Percentiles rank a stretch among this genome's conserved stretches.
Conservation (phyloP, 805 yeast species). For the Candida sanyiensis region DNA sequence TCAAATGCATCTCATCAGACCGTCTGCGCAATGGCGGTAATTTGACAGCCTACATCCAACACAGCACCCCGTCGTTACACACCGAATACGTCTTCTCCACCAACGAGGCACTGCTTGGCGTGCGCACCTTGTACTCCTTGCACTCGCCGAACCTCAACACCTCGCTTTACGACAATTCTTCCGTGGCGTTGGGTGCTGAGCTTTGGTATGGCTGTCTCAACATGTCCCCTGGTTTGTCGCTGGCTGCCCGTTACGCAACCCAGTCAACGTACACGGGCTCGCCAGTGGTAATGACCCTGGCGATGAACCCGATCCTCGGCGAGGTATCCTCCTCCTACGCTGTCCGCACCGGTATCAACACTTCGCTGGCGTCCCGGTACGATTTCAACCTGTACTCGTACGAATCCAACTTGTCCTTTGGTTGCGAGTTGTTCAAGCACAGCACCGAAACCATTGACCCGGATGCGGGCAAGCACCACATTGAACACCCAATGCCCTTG, state of each 20-base stretch:
- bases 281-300: constrained; percentile 82
- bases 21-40: constrained; percentile 47
- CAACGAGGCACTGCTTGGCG: constrained; percentile 77
- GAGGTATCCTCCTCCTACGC: constrained; percentile 84
- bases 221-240: constrained; percentile 85
- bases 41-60: constrained; percentile 66
- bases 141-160: constrained; percentile 33
- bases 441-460: constrained; percentile 11
- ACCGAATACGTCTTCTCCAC: constrained; percentile 78
- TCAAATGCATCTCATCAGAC: constrained; percentile 72
- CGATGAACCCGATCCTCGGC: constrained; percentile 86
- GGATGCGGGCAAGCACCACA: background rate
- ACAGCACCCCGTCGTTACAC: constrained; percentile 54
- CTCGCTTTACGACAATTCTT: constrained; percentile 52
- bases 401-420: constrained; percentile 78
- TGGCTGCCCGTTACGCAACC: constrained; percentile 80
- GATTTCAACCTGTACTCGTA: constrained; percentile 90
- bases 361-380: constrained; percentile 77
- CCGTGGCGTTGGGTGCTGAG: constrained; percentile 75
- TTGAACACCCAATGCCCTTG: background rate
- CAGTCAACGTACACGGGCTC: constrained; percentile 81
- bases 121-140: constrained; percentile 70
- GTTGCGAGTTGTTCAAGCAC: constrained; percentile 75
- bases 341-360: constrained; percentile 66
- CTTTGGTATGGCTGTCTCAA: constrained; percentile 80